Percentiles rank a stretch among this genome's conserved stretches.
These are phyloP conservation scores for Phlyctochytrium planicorne DNA, from an alignment of 192 early-diverging fungal species.

Conservation along the genomic window DNA sequence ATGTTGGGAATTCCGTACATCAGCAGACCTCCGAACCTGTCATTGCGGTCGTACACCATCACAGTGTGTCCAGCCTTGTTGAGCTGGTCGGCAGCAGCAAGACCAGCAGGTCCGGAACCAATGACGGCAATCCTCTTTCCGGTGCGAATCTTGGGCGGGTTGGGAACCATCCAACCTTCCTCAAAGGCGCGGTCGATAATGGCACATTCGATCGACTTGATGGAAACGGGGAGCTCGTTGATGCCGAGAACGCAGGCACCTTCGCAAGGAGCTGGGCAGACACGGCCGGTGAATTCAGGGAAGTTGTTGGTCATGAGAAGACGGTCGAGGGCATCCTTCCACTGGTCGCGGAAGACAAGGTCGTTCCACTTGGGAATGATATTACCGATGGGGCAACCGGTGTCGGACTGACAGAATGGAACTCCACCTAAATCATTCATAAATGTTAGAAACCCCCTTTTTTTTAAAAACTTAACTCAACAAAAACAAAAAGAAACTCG, in stretches of 20 bases:
- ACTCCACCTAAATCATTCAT: constrained; percentile 74
- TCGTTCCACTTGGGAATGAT: constrained; percentile 99
- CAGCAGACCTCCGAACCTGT: constrained; percentile 91
- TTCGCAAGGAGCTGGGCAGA: constrained; percentile 98
- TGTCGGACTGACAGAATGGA: constrained; percentile 97
- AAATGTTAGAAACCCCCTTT: background rate
- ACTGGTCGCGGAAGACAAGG: constrained; percentile 92
- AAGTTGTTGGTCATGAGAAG: constrained; percentile 98
- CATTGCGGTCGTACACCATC: constrained; percentile 96
- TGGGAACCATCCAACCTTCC: constrained; percentile 95
- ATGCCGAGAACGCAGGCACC: constrained; percentile 95
- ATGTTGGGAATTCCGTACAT: constrained; percentile 99
- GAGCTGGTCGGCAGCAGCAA: constrained; percentile 94
- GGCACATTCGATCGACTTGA: constrained; percentile 97
- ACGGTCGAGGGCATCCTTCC: constrained; percentile 92
- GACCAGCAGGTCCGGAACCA: constrained; percentile 94
- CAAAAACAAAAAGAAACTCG: background rate
- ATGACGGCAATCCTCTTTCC: constrained; percentile 85
- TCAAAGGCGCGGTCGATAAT: constrained; percentile 97
- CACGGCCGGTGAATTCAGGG: constrained; percentile 99
- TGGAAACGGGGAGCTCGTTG: constrained; percentile 89
- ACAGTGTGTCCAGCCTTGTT: constrained; percentile 95
- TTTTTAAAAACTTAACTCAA: background rate
- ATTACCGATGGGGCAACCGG: constrained; percentile 98
- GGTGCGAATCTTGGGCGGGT: constrained; percentile 73